Percentiles rank a stretch among this genome's conserved stretches.
These are phyloP conservation scores for Thalia dealbata DNA, from an alignment of 176 grass and related monocot genomes.

Conservation along the genomic window DNA sequence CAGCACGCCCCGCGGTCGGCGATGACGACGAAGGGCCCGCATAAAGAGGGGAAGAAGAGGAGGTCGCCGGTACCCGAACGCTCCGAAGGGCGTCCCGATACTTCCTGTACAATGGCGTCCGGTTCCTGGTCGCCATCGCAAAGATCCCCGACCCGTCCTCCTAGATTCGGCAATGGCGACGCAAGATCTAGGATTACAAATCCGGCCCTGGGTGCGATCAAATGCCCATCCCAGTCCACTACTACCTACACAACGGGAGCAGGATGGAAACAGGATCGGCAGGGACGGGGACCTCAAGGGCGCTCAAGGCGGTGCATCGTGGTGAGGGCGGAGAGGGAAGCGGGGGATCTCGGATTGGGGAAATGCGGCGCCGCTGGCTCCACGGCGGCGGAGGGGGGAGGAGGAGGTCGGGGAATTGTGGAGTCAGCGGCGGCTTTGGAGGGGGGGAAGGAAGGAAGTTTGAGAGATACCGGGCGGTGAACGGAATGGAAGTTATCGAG, in stretches of 20 bases:
- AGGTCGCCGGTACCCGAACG: constrained; percentile 27
- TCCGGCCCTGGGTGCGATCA: neutral
- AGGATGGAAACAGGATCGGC: neutral
- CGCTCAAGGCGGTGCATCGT: neutral
- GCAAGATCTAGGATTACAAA: neutral
- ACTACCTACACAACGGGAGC: neutral
- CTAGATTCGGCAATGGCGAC: constrained; percentile 5
- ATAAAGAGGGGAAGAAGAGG: neutral
- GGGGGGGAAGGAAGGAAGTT: neutral
- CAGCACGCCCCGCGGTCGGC: neutral
- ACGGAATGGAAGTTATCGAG: neutral
- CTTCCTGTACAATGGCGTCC: constrained; percentile 28
- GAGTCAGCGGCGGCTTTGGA: neutral
- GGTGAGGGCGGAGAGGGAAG: neutral
- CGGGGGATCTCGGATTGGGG: neutral
- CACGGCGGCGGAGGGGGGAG: neutral
- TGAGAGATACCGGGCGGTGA: neutral
- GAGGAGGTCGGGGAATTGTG: neutral
- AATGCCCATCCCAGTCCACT: neutral
- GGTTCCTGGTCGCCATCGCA: constrained; percentile 39
- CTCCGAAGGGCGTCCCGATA: constrained; percentile 32
- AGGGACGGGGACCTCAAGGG: neutral
- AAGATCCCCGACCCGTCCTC: neutral
- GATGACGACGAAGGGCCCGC: constrained; percentile 18
- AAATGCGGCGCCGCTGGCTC: neutral